Evolutionary conservation across 768 basidiomycete genomes (phyloP), one percentile per base, ranked within the genome.

Genomic region (Thelephora ganbajun): DNA sequence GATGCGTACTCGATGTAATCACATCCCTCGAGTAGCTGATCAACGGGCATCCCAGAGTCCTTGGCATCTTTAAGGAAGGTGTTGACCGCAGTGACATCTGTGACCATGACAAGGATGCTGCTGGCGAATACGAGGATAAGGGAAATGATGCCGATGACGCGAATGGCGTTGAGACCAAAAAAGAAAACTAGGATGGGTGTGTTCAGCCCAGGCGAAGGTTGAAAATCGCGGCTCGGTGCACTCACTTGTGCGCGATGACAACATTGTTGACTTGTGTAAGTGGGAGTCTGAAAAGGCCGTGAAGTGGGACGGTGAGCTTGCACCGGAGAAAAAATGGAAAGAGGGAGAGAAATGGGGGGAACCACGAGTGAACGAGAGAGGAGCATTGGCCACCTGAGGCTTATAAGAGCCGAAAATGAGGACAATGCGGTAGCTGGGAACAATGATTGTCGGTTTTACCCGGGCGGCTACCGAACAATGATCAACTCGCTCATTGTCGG

Each of bases 61-160:
- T 57, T 54, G 1, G 58, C 50, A 45, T 64, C 69, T 6, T 71
- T 66, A 53, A 72, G 64, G 55, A 79, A 85, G 39, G 58, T 64
- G 54, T 89, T 85, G 51, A 88, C 80, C 13, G 86, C 85, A 54
- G 80, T 67, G 51, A 90, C 63, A 58, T 89, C 85, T 45, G 74
- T 71, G 22, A 80, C 80, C 39, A 88, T 71, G 22, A 78, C 79
- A 47, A 85, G 73, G 50, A 86, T 78, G 51, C 76, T 88, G 67
- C 76, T 87, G 12, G 85, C 68, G 51, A 94, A 83, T 39, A 90
- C 85, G 43, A 93, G 76, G 6, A 85, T 52, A 46, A 94, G 72
- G 6, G 78, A 72, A 45, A 93, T 71, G 56, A 96, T 78, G 64
- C 86, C 88, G 42, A 96, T 63, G 33, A 73, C 64, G 23, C 92